These are phyloP conservation scores for Trichocladium uniseriatum DNA, from an alignment of 495 filamentous ascomycete genomes.

Conservation along the genomic window DNA sequence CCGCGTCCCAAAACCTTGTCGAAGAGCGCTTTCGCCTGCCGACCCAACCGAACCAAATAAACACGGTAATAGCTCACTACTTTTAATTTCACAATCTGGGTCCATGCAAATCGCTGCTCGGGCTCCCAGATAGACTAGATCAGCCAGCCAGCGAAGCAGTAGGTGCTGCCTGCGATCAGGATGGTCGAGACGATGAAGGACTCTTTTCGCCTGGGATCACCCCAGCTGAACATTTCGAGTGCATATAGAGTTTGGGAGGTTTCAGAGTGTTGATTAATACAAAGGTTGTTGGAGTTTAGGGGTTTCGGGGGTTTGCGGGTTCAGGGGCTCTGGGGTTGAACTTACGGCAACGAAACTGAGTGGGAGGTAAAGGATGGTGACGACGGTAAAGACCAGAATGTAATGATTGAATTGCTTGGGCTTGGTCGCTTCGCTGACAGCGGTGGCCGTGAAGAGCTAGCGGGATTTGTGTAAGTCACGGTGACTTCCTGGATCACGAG, in stretches of 20 bases:
- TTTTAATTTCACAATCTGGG: too few relatives aligned
- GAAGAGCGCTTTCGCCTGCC: too few relatives aligned
- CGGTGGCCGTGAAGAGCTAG: conserved; percentile 35
- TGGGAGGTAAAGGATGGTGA: conserved; percentile 53
- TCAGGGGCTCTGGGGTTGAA: neutral
- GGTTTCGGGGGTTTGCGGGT: conserved; percentile 5
- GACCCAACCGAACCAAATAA: too few relatives aligned
- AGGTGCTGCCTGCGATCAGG: conserved; percentile 14
- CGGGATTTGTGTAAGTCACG: too few relatives aligned
- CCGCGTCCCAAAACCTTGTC: too few relatives aligned
- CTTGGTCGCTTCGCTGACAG: conserved; percentile 47
- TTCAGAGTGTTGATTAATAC: neutral
- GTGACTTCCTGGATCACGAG: too few relatives aligned
- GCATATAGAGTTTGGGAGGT: conserved; percentile 13
- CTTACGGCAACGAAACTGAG: conserved; percentile 44
- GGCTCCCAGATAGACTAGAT: neutral
- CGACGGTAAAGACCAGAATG: conserved; percentile 57
- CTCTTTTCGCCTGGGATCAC: conserved; percentile 1
- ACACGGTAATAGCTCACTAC: too few relatives aligned
- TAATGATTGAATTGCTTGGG: conserved; percentile 50
- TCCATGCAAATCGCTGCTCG: too few relatives aligned
- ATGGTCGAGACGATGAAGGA: conserved; percentile 12
- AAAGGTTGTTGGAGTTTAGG: too few relatives aligned
- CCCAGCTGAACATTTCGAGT: conserved; percentile 16
- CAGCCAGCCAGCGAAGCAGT: neutral